A percentile compares a stretch with the other conserved stretches of the same genome.
phyloP scores from a whole-genome alignment of 2,329 filamentous ascomycete genomes.

The Thermothelomyces thermophilus region DNA sequence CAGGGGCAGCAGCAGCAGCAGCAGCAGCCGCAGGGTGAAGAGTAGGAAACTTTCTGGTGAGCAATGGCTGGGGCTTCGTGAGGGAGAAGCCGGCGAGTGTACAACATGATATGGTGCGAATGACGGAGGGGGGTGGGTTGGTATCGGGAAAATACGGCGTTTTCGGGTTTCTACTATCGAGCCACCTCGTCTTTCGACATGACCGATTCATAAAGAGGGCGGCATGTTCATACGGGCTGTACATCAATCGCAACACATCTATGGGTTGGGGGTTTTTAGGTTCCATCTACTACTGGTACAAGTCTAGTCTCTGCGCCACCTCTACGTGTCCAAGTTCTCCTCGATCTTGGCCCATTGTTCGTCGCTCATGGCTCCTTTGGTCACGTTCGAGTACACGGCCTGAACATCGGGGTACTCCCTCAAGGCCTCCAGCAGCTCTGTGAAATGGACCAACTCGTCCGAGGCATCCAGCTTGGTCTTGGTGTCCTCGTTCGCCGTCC shows the following conservation, averaged over 20 bases:
- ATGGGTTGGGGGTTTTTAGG: background rate
- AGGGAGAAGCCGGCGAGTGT: background rate
- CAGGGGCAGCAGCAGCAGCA: slow-evolving; percentile 25
- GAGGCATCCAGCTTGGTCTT: slow-evolving; percentile 56
- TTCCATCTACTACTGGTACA: slow-evolving; percentile 1
- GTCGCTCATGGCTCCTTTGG: slow-evolving; percentile 44
- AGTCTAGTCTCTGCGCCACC: background rate
- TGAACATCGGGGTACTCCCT: slow-evolving; percentile 68
- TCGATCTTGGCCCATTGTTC: slow-evolving; percentile 49
- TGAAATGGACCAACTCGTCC: slow-evolving; percentile 50
- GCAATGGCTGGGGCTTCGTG: background rate
- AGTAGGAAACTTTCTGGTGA: background rate
- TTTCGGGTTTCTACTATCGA: slow-evolving; percentile 6
- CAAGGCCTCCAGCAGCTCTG: slow-evolving; percentile 51
- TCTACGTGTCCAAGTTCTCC: slow-evolving; percentile 43
- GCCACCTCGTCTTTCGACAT: slow-evolving; percentile 4
- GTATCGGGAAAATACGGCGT: slow-evolving; percentile 6
- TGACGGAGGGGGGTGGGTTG: background rate
- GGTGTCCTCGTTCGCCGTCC: slow-evolving; percentile 76
- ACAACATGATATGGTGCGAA: background rate
- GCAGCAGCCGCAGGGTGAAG: background rate
- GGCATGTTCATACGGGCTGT: slow-evolving; percentile 26
- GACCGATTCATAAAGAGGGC: background rate
- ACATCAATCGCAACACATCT: slow-evolving; percentile 23
- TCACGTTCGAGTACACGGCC: slow-evolving; percentile 68